Evolutionary conservation across 78 protist species (phyloP), one percentile per base, ranked within the genome.

Genomic region (Polysphondylium violaceum): DNA sequence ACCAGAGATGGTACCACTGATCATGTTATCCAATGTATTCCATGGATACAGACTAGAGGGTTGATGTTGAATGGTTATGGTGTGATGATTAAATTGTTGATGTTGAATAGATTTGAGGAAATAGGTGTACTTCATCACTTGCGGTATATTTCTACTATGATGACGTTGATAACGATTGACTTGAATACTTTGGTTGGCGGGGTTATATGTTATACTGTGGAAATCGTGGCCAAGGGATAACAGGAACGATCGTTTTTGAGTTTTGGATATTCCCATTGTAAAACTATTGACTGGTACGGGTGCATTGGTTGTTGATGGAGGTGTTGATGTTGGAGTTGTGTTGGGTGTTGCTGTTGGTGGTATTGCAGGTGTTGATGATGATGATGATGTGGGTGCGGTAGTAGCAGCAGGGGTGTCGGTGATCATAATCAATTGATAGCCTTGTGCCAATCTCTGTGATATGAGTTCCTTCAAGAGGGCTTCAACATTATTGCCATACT

Each of bases 371-470:
- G 86, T 50, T 35, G 68, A 23, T 60, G 65, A 0, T 41, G 86
- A 23, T 16, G 59, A 6, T 23, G 27, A 23, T 2, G 41, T 1
- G 19, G 56, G 11, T 8, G 3, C n/a, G 2, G 21, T 38, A 1
- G 44, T 1, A 16, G 64, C 12, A 36, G 50, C 40, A 58, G 56
- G 5, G 2, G 2, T 11, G 25, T 23, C 40, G 5, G 60, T 69
- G 44, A 69, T 53, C 91, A 83, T 83, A 43, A 83, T 83, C 65
- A 83, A 59, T 58, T 83, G 91, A 50, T 83, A 83, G 31, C 91
- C 91, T 59, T 83, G 91, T 17, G 91, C 91, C 29, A 83, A 67
- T 69, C 94, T 74, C 64, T 88, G 94, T 2, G 87, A 76, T 5
- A 88, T 78, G 51, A 88, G 21, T 53, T 88, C 94, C 43, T 75